Conservation (phyloP, 2,329 filamentous ascomycete genomes). For the Phaeosphaeriaceae sp. region DNA sequence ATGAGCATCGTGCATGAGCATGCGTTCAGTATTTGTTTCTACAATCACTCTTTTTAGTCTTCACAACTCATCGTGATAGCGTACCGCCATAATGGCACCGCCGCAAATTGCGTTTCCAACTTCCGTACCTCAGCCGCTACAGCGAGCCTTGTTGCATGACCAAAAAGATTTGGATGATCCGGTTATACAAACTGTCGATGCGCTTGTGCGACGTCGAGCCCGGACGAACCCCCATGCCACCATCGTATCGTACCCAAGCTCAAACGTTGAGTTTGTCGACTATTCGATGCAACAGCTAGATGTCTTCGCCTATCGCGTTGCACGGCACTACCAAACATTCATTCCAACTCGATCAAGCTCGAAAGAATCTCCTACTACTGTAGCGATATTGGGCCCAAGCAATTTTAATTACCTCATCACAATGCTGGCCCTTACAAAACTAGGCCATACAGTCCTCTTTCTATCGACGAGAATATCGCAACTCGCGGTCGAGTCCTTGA, state of each 20-base stretch:
- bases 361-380: slow-evolving; percentile 26
- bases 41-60: too few relatives aligned
- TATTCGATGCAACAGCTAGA: slow-evolving; percentile 57
- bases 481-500: slow-evolving; percentile 57
- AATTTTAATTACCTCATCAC: slow-evolving; percentile 63
- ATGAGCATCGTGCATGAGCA: too few relatives aligned
- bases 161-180: slow-evolving; percentile 2
- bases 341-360: slow-evolving; percentile 25
- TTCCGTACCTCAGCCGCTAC: background rate
- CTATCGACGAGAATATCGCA: slow-evolving; percentile 62
- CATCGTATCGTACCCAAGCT: slow-evolving; percentile 54
- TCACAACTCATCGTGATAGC: background rate
- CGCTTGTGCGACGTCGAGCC: slow-evolving; percentile 49
- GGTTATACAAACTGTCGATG: slow-evolving; percentile 45
- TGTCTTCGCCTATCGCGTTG: slow-evolving; percentile 41
- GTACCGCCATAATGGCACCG: slow-evolving; percentile 21
- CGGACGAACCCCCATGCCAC: slow-evolving; percentile 42
- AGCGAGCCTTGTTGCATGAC: background rate
- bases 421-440: slow-evolving; percentile 60
- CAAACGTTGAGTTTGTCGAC: slow-evolving; percentile 54
- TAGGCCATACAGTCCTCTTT: slow-evolving; percentile 63
- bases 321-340: slow-evolving; percentile 28
- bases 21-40: too few relatives aligned
- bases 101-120: slow-evolving; percentile 23
- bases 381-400: slow-evolving; percentile 61